These are phyloP conservation scores for Simplicillium aogashimaense DNA, from an alignment of 2,329 filamentous ascomycete genomes.

Conservation along the genomic window DNA sequence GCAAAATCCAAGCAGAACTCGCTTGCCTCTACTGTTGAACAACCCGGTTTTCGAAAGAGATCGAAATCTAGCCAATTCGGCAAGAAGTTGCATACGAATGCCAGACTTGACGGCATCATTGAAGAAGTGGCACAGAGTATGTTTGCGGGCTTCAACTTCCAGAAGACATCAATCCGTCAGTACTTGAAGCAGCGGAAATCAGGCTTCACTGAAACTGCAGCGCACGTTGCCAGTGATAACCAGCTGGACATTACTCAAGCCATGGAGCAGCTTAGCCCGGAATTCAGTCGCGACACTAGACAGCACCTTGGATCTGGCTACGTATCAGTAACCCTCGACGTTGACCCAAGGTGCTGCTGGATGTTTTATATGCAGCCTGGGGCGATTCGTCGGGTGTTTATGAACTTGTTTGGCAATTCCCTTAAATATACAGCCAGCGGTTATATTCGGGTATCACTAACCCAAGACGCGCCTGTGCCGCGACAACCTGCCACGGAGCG, in stretches of 20 bases:
- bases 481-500: slow-evolving; percentile 1
- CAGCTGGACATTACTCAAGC: no score
- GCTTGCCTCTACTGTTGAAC: neutral
- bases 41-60: neutral
- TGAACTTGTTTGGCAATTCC: slow-evolving; percentile 54
- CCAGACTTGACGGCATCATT: slow-evolving; percentile 18
- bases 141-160: slow-evolving; percentile 26
- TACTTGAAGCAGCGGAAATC: neutral
- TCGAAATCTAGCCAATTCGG: neutral
- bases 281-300: slow-evolving; percentile 2
- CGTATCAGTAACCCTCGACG: slow-evolving; percentile 40
- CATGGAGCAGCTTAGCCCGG: neutral
- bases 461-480: neutral
- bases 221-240: no score
- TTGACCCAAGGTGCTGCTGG: slow-evolving; percentile 35
- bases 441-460: slow-evolving; percentile 12
- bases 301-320: slow-evolving; percentile 9
- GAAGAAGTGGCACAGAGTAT: slow-evolving; percentile 30
- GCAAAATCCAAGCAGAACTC: slow-evolving; percentile 14
- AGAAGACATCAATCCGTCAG: slow-evolving; percentile 9
- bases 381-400: slow-evolving; percentile 40
- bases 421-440: slow-evolving; percentile 45
- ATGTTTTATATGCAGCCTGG: slow-evolving; percentile 43
- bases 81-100: slow-evolving; percentile 6
- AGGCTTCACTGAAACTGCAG: neutral